phyloP scores from a whole-genome alignment of 768 basidiomycete genomes.

The Phanerochaete sordida region DNA sequence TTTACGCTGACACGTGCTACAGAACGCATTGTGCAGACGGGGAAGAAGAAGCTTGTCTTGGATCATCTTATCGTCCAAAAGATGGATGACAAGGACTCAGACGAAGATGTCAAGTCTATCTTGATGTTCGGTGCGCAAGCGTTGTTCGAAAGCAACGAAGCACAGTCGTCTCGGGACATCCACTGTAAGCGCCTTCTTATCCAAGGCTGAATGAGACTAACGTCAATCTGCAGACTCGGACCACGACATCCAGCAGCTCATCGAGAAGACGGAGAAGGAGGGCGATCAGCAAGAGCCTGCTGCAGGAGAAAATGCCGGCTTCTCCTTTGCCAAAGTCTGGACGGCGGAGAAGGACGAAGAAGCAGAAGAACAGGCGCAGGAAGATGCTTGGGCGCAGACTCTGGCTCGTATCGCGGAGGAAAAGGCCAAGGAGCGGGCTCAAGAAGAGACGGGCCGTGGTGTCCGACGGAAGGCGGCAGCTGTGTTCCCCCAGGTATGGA shows the following conservation, averaged over 20 bases:
- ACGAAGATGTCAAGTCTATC: constrained; percentile 84
- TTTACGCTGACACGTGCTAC: neutral
- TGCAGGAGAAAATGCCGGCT: constrained; percentile 50
- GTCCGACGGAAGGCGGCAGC: constrained; percentile 68
- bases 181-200: neutral
- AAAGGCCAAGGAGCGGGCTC: constrained; percentile 43
- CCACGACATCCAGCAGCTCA: constrained; percentile 79
- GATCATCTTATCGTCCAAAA: constrained; percentile 96
- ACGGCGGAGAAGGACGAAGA: constrained; percentile 71
- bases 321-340: constrained; percentile 93
- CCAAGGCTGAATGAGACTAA: neutral
- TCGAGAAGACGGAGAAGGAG: constrained; percentile 80
- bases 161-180: constrained; percentile 34
- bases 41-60: constrained; percentile 93
- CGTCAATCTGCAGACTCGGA: constrained; percentile 59
- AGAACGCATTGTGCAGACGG: constrained; percentile 90
- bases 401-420: constrained; percentile 46
- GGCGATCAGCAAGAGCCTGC: constrained; percentile 46
- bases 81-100: constrained; percentile 80
- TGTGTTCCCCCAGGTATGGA: constrained; percentile 38
- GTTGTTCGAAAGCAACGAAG: constrained; percentile 66
- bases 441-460: constrained; percentile 66
- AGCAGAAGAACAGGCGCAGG: constrained; percentile 40
- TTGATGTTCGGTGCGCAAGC: constrained; percentile 86
- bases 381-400: constrained; percentile 81